phyloP scores from a whole-genome alignment of 306 rosid species.

The Quercus gilva region DNA sequence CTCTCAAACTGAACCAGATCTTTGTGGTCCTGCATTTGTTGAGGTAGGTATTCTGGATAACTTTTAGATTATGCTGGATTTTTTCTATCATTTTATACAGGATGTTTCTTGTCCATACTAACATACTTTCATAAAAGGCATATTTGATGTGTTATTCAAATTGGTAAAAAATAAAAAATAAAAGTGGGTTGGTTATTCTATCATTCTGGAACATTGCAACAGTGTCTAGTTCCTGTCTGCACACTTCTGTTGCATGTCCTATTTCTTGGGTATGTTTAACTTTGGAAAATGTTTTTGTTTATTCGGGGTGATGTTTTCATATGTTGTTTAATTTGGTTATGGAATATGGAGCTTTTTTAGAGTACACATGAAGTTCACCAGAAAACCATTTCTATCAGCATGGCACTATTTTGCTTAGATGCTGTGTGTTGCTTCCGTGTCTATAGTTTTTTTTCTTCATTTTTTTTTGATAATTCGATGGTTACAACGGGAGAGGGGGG shows the following conservation, averaged over 20 bases:
- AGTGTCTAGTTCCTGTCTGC: background rate
- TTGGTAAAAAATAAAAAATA: background rate
- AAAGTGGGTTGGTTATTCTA: background rate
- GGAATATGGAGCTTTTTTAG: background rate
- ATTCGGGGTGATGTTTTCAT: background rate
- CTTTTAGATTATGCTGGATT: background rate
- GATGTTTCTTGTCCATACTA: conserved; percentile 6
- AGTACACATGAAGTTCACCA: background rate
- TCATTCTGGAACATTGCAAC: background rate
- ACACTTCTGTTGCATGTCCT: background rate
- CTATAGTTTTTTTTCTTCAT: too few species aligned
- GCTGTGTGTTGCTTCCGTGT: background rate
- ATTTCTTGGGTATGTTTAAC: background rate
- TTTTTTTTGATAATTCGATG: too few species aligned
- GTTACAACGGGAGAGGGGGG: too few species aligned
- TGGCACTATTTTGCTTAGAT: background rate
- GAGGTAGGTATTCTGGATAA: conserved; percentile 52
- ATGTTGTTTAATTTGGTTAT: background rate
- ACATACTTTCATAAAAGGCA: conserved; percentile 7
- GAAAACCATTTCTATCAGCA: background rate
- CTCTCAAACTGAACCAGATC: conserved; percentile 58
- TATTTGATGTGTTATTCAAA: background rate
- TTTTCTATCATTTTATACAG: conserved; percentile 1
- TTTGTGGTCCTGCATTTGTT: conserved; percentile 88
- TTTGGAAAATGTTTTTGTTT: background rate